Evolutionary conservation across 2,329 filamentous ascomycete genomes (phyloP), one percentile per base, ranked within the genome.

Genomic region (Penicillium hesseltinei): DNA sequence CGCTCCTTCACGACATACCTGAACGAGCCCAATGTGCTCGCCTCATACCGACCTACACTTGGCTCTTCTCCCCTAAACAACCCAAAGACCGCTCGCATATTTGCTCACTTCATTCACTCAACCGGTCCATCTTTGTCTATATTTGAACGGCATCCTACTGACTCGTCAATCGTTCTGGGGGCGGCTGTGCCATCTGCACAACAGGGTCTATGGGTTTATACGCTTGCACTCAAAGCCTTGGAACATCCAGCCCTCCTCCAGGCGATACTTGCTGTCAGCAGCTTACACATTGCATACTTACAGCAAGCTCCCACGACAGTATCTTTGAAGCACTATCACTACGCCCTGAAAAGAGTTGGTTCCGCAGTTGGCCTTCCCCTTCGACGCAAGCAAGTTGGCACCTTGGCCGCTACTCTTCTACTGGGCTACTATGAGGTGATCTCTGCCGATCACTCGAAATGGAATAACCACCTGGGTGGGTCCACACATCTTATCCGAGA

Each of bases 351-450:
- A 60, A 81, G 90, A 40, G 83, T 97, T 17, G 88, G 90, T 7
- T 87, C 85, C 64, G 89, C 89, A 47, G 88, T 97, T 29, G 84
- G 85, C 46, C 83, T 89, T 27, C 80, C 86, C 0, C 81, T 80
- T 45, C 86, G 87, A 66, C 85, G 92, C 52, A 86, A 87, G 9
- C 86, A 91, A 55, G 84, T 91, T 9, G 86, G 90, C 1, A 97
- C 92, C 0, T 78, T 97, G n/a, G 93, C 92, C 8, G 92, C 92
- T 2, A 92, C 91, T 0, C 79, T 97, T 36, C 78, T 97, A 8
- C 81, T 99, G 8, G 91, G 88, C 0, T 97, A 92, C 72, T 97
- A 96, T 68, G 94, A 97, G 72, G 90, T 97, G 19, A 94, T 93
- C 87, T 89, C 89, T 36, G 93, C 92, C 23, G 93, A 99, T 64